Percentiles rank a stretch among this genome's conserved stretches.
phyloP scores from a whole-genome alignment of 441 rosid species.

The Erodium moschatum region DNA sequence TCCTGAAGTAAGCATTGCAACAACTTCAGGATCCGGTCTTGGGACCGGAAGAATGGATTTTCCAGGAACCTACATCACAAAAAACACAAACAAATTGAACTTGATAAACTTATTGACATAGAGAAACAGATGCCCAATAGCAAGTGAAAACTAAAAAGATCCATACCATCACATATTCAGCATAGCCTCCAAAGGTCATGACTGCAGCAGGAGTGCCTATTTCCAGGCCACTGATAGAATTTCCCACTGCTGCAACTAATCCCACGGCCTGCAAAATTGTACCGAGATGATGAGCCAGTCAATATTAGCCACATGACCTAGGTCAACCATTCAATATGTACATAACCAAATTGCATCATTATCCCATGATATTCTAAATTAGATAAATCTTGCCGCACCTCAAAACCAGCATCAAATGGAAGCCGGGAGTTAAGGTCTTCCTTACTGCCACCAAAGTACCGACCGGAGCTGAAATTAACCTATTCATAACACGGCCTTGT shows the following conservation, averaged over 20 bases:
- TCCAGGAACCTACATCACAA: slow-evolving; percentile 51
- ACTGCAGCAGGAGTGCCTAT: slow-evolving; percentile 94
- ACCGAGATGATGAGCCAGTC: slow-evolving; percentile 12
- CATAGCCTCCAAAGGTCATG: slow-evolving; percentile 84
- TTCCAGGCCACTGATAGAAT: slow-evolving; percentile 55
- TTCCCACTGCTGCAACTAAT: slow-evolving; percentile 78
- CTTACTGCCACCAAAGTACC: slow-evolving; percentile 53
- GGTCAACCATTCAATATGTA: slow-evolving; percentile 16
- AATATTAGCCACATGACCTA: slow-evolving; percentile 13
- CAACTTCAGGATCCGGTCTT: slow-evolving; percentile 93
- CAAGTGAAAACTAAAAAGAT: neutral
- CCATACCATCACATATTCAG: slow-evolving; percentile 61
- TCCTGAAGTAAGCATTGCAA: slow-evolving; percentile 98
- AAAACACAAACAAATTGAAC: slow-evolving; percentile 6
- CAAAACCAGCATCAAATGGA: slow-evolving; percentile 96
- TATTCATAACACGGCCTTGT: slow-evolving; percentile 23
- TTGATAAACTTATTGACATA: slow-evolving; percentile 11
- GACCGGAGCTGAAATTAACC: slow-evolving; percentile 98
- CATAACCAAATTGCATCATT: slow-evolving; percentile 16
- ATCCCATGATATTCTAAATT: slow-evolving; percentile 11
- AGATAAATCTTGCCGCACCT: slow-evolving; percentile 36
- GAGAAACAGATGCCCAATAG: neutral
- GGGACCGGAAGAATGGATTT: slow-evolving; percentile 80
- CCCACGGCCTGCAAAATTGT: slow-evolving; percentile 69
- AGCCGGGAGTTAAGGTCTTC: slow-evolving; percentile 41